Evolutionary conservation across 441 rosid species (phyloP), one percentile per base, ranked within the genome.

Genomic region (Syzygium malaccense): DNA sequence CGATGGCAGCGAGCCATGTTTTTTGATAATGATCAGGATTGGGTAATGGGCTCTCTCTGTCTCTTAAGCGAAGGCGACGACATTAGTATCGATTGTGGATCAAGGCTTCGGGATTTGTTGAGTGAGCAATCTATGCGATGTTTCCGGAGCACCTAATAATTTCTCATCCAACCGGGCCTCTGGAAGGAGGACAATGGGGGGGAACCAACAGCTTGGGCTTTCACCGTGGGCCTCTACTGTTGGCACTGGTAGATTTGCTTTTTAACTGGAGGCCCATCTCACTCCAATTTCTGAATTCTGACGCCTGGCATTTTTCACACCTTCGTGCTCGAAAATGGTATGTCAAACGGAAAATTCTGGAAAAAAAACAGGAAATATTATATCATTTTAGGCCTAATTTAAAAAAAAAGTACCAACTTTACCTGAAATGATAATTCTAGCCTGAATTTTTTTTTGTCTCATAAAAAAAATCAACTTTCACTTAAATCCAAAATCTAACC

Each of bases 21-120:
- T 41, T 41, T n/a, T 62, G 18, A 7, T 14, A 14, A 18, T 62
- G 18, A 9, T n/a, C 2, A 0, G 28, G 33, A 4, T 2, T n/a
- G 0, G 8, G 33, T 7, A 62, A 62, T 62, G 68, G 32, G 9
- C 68, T 62, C 33, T 15, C n/a, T n/a, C 32, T 41, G 6, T 41
- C 45, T 41, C 45, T 41, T 41, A 41, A 41, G 45, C 6, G 6
- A 5, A 41, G 45, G 45, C 45, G 45, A 41, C 45, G 17, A 53
- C 15, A 53, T 14, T 53, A 53, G 55, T 14, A 8, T 51, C 53
- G 53, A 51, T 13, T 13, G 53, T 51, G 14, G 14, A 51, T 51
- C 14, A 11, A 12, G 53, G 53, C 12, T 51, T 51, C 53, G n/a
- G 14, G 30, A 14, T 13, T 13, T 60, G 15, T 60, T 60, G 30